phyloP scores from a whole-genome alignment of 257 asterid species.

The Salvia hispanica region DNA sequence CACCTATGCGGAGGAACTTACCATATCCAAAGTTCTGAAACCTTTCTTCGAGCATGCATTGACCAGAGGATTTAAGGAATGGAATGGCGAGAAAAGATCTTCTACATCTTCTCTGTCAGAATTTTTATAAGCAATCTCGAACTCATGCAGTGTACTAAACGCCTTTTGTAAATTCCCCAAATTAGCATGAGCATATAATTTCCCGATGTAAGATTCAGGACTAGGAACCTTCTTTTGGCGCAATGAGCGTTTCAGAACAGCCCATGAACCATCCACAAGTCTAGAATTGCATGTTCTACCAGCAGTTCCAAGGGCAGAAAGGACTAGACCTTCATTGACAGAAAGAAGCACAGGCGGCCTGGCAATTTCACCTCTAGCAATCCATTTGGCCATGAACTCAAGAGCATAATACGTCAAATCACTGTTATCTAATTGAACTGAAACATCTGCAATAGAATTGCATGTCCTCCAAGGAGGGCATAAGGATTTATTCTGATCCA shows the following conservation, averaged over 20 bases:
- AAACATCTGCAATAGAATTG: slow-evolving; percentile 66
- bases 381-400: slow-evolving; percentile 81
- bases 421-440: slow-evolving; percentile 67
- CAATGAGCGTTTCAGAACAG: slow-evolving; percentile 71
- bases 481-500: slow-evolving; percentile 77
- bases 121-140: slow-evolving; percentile 61
- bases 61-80: slow-evolving; percentile 72
- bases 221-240: slow-evolving; percentile 59
- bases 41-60: slow-evolving; percentile 73
- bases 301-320: slow-evolving; percentile 83
- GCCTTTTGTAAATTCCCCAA: slow-evolving; percentile 81
- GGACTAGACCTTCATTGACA: slow-evolving; percentile 68
- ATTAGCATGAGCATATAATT: slow-evolving; percentile 69
- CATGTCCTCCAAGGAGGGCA: slow-evolving; percentile 75
- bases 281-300: slow-evolving; percentile 71
- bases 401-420: slow-evolving; percentile 68
- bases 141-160: slow-evolving; percentile 74
- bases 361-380: slow-evolving; percentile 63
- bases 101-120: slow-evolving; percentile 47
- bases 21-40: slow-evolving; percentile 73
- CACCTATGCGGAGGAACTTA: slow-evolving; percentile 44
- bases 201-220: slow-evolving; percentile 75
- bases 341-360: slow-evolving; percentile 55
- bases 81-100: slow-evolving; percentile 74
- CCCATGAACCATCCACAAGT: slow-evolving; percentile 87